A percentile compares a stretch with the other conserved stretches of the same genome.
phyloP scores from a whole-genome alignment of 768 basidiomycete genomes.

The Tricholoma terreum region DNA sequence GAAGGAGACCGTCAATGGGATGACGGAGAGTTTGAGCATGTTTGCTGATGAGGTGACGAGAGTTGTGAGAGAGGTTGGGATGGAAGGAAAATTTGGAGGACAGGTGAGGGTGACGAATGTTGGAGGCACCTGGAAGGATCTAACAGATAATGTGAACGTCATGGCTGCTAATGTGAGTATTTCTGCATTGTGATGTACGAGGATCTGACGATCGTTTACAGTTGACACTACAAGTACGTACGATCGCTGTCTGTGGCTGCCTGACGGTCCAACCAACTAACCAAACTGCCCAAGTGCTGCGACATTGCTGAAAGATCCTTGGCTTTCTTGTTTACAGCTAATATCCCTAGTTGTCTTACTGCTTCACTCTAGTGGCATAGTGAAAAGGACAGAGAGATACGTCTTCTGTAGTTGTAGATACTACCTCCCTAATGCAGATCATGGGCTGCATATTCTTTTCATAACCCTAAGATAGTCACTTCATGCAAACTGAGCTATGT shows the following conservation, averaged over 20 bases:
- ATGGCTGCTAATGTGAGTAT: conserved; percentile 83
- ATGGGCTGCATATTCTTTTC: too few species aligned
- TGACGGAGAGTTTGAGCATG: conserved; percentile 85
- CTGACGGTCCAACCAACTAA: too few species aligned
- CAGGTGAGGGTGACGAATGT: conserved; percentile 93
- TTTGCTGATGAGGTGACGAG: conserved; percentile 81
- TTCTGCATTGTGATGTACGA: neutral
- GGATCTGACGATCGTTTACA: conserved; percentile 23
- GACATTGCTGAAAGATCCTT: too few species aligned
- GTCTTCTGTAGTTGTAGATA: too few species aligned
- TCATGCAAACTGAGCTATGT: too few species aligned
- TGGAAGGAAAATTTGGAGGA: conserved; percentile 92
- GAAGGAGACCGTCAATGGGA: conserved; percentile 92
- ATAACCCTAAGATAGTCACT: too few species aligned
- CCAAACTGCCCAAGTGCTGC: too few species aligned
- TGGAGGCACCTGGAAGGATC: conserved; percentile 89
- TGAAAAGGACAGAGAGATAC: too few species aligned
- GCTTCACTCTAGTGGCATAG: too few species aligned
- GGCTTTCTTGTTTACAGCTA: too few species aligned
- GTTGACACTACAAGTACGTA: conserved; percentile 57
- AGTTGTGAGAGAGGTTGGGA: conserved; percentile 95
- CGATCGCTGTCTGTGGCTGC: conserved; percentile 2
- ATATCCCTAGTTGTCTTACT: too few species aligned
- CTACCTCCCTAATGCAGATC: too few species aligned
- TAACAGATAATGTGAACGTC: conserved; percentile 94